Evolutionary conservation across 2,329 filamentous ascomycete species (phyloP).

Genomic region (Mycosphaerelloides madeirae): DNA sequence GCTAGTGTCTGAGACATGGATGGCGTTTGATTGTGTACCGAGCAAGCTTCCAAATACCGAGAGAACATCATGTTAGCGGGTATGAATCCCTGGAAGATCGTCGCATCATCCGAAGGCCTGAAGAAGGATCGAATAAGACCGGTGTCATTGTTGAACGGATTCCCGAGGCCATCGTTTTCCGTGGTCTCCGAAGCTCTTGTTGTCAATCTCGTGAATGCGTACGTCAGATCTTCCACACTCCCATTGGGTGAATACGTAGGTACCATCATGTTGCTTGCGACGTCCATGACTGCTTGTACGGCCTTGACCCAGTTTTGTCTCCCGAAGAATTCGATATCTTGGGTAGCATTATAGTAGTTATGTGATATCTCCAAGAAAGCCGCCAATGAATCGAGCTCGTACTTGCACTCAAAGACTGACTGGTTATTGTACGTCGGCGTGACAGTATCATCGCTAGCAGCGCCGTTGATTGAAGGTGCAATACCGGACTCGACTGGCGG

Average conservation of each 20-base stretch:
- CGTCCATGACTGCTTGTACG: slow-evolving; percentile 41
- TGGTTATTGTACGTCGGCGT: slow-evolving; percentile 39
- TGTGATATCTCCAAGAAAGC: slow-evolving; percentile 47
- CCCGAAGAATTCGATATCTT: slow-evolving; percentile 46
- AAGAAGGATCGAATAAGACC: slow-evolving; percentile 48
- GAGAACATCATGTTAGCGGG: slow-evolving; percentile 67
- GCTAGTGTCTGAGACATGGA: too few relatives aligned
- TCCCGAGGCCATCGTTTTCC: slow-evolving; percentile 51
- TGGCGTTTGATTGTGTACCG: too few relatives aligned
- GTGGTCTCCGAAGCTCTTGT: slow-evolving; percentile 45
- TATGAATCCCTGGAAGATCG: slow-evolving; percentile 48
- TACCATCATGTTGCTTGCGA: slow-evolving; percentile 44
- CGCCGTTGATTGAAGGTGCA: slow-evolving; percentile 35
- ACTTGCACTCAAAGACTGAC: slow-evolving; percentile 51
- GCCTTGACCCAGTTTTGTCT: slow-evolving; percentile 46
- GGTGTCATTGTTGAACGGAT: slow-evolving; percentile 46
- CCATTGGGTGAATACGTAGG: slow-evolving; percentile 47
- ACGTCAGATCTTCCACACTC: slow-evolving; percentile 40
- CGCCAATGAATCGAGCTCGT: slow-evolving; percentile 50
- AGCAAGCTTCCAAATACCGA: slow-evolving; percentile 53
- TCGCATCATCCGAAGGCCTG: slow-evolving; percentile 48
- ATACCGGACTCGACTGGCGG: slow-evolving; percentile 47
- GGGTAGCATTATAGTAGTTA: slow-evolving; percentile 48
- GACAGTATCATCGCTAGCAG: slow-evolving; percentile 40
- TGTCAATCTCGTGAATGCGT: slow-evolving; percentile 43